Evolutionary conservation across 352 stramenopile species (phyloP).

Genomic region (Pythium phragmitis): DNA sequence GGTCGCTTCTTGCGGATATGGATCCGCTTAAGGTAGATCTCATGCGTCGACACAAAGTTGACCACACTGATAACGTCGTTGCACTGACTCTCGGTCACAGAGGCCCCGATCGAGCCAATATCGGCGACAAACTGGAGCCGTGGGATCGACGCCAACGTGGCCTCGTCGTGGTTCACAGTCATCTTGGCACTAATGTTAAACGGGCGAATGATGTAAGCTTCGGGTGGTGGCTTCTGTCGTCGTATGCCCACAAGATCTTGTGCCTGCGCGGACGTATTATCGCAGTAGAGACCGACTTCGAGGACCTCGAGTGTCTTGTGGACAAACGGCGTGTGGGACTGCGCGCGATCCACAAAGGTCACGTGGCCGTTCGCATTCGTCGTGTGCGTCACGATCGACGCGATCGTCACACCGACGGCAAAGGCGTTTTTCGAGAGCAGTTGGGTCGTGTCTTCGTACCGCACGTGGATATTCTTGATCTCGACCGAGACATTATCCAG

Average conservation of each 20-base stretch:
- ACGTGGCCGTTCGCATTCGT: slow-evolving; percentile 82
- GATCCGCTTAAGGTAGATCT: slow-evolving; percentile 81
- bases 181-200: slow-evolving; percentile 78
- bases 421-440: slow-evolving; percentile 58
- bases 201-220: slow-evolving; percentile 67
- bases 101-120: slow-evolving; percentile 64
- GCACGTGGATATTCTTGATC: slow-evolving; percentile 80
- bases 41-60: slow-evolving; percentile 78
- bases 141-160: slow-evolving; percentile 64
- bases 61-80: slow-evolving; percentile 76
- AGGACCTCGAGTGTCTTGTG: slow-evolving; percentile 70
- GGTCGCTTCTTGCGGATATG: slow-evolving; percentile 71
- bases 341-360: slow-evolving; percentile 74
- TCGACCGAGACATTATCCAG: slow-evolving; percentile 84
- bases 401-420: slow-evolving; percentile 70
- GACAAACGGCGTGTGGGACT: slow-evolving; percentile 79
- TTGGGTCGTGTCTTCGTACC: slow-evolving; percentile 77
- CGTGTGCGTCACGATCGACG: slow-evolving; percentile 65
- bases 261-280: slow-evolving; percentile 33
- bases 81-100: slow-evolving; percentile 68
- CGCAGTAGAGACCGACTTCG: slow-evolving; percentile 63
- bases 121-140: slow-evolving; percentile 67
- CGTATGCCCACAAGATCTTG: slow-evolving; percentile 29
- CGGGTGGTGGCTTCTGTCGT: slow-evolving; percentile 29
- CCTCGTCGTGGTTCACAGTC: slow-evolving; percentile 76